A percentile compares a stretch with the other conserved stretches of the same genome.
phyloP scores from a whole-genome alignment of 495 filamentous ascomycete species.

The Penicillium steckii region DNA sequence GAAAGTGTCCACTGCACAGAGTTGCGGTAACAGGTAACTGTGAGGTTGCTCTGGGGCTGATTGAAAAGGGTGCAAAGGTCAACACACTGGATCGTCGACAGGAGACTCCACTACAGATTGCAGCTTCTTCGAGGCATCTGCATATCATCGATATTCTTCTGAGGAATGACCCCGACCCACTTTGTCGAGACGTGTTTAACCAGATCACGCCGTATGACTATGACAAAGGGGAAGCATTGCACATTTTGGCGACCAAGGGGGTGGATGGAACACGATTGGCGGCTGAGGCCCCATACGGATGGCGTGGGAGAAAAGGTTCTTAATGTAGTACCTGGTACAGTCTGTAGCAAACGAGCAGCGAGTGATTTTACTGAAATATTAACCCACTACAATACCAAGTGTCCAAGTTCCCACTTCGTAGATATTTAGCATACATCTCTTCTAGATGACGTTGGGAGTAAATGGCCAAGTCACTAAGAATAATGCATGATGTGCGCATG shows the following conservation, averaged over 20 bases:
- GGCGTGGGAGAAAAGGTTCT: no score
- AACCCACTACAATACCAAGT: no score
- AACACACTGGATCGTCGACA: neutral
- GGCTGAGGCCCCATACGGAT: no score
- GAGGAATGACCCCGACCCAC: neutral
- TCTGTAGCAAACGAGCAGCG: no score
- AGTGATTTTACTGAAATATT: no score
- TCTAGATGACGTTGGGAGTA: no score
- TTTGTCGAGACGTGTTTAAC: neutral
- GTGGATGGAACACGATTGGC: neutral
- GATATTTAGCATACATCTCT: no score
- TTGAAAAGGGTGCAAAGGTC: neutral
- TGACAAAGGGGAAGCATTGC: neutral
- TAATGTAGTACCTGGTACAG: no score
- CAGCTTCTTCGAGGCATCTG: neutral
- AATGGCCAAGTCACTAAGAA: no score
- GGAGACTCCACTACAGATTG: neutral
- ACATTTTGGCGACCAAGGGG: neutral
- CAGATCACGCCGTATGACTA: neutral
- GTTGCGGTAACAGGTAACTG: neutral
- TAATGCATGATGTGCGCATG: neutral
- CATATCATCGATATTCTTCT: neutral
- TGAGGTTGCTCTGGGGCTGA: neutral
- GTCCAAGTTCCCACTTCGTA: no score
- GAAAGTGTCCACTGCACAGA: neutral